Percentiles rank a stretch among this genome's conserved stretches.
phyloP scores from a whole-genome alignment of 371 early-diverging fungal species.

The Mucor lusitanicus region DNA sequence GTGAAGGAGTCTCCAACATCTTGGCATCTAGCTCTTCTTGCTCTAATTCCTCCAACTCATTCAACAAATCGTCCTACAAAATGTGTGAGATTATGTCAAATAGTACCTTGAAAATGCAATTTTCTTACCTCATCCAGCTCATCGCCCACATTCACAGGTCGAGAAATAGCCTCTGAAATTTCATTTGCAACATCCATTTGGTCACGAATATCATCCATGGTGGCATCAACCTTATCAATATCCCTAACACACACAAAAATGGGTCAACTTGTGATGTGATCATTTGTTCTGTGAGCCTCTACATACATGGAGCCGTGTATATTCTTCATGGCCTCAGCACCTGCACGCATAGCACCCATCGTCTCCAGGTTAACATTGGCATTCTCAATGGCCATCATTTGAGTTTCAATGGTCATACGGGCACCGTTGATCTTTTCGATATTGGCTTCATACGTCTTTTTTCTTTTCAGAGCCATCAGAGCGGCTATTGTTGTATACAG shows the following conservation, averaged over 20 bases:
- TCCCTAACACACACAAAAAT: conserved; percentile 56
- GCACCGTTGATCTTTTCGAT: conserved; percentile 89
- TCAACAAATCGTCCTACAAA: conserved; percentile 80
- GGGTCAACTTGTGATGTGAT: not conserved
- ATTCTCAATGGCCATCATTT: conserved; percentile 95
- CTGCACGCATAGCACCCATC: conserved; percentile 94
- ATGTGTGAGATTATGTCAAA: not conserved
- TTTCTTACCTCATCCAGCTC: conserved; percentile 82
- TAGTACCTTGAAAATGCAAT: not conserved
- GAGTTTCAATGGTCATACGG: conserved; percentile 92
- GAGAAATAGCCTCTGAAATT: conserved; percentile 91
- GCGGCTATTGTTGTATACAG: conserved; percentile 60
- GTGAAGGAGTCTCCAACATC: conserved; percentile 78
- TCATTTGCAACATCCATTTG: conserved; percentile 97
- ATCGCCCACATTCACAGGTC: conserved; percentile 83
- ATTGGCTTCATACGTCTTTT: conserved; percentile 84
- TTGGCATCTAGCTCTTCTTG: conserved; percentile 91
- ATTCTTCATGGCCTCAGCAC: conserved; percentile 91
- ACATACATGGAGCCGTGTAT: conserved; percentile 92
- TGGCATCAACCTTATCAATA: conserved; percentile 93
- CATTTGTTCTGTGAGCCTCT: not conserved
- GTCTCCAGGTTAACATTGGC: conserved; percentile 96
- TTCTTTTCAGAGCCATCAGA: conserved; percentile 93
- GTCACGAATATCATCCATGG: conserved; percentile 97
- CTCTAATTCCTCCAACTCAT: conserved; percentile 92